Conservation (phyloP, 2,329 filamentous ascomycete species). For the Dothiorella sarmentorum region DNA sequence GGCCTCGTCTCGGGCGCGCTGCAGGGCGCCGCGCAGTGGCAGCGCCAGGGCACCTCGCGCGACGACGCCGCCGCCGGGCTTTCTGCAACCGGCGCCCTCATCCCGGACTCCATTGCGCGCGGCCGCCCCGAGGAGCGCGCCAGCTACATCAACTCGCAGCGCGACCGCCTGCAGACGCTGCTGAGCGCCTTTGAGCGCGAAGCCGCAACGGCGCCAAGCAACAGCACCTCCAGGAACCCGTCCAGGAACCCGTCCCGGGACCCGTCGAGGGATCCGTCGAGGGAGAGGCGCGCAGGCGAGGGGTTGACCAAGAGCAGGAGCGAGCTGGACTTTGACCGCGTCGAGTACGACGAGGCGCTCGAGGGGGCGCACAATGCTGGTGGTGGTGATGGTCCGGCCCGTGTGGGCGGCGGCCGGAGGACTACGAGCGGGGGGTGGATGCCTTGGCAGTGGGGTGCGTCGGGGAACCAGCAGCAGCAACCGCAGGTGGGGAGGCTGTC, state of each 20-base stretch:
- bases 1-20: constrained; percentile 73
- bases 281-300: constrained; percentile 49
- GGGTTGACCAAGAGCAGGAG: constrained; percentile 73
- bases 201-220: constrained; percentile 51
- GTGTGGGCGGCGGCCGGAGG: constrained; percentile 28
- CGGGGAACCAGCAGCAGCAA: not conserved
- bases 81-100: constrained; percentile 59
- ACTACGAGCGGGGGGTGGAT: constrained; percentile 44
- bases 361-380: constrained; percentile 53
- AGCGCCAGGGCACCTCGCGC: constrained; percentile 32
- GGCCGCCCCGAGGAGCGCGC: constrained; percentile 60
- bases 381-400: constrained; percentile 24
- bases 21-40: constrained; percentile 55
- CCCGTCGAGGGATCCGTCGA: constrained; percentile 43
- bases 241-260: constrained; percentile 44
- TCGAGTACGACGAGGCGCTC: constrained; percentile 65
- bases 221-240: constrained; percentile 30
- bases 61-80: constrained; percentile 49
- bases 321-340: constrained; percentile 85
- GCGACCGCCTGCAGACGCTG: constrained; percentile 70
- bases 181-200: constrained; percentile 77
- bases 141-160: constrained; percentile 73
- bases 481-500: not conserved
- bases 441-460: constrained; percentile 48
- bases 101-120: constrained; percentile 66